These are phyloP conservation scores for Aspergillus ibericus DNA, from an alignment of 2,329 filamentous ascomycete species.

Conservation along the genomic window DNA sequence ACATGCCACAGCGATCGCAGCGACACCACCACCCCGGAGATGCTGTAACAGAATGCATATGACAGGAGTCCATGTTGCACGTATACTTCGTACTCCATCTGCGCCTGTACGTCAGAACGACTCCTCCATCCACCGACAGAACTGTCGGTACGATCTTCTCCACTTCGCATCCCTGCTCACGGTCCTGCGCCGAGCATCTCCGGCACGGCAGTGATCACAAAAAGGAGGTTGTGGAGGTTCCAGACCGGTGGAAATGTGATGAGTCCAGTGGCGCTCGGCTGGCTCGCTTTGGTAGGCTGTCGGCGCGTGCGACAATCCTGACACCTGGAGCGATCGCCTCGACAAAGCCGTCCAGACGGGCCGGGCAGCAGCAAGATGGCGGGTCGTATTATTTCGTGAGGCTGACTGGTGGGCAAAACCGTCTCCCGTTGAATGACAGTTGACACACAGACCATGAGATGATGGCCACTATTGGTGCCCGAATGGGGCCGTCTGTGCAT, in stretches of 20 bases:
- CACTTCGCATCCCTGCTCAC: not conserved
- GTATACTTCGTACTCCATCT: too few relatives aligned
- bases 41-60: constrained; percentile 5
- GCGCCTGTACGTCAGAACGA: constrained; percentile 2
- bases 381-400: not conserved
- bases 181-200: constrained; percentile 1
- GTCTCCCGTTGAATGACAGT: not conserved
- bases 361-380: constrained; percentile 1
- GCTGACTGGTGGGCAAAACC: not conserved
- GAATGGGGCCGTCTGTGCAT: not conserved
- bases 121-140: not conserved
- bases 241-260: constrained; percentile 21
- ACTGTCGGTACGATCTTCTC: not conserved
- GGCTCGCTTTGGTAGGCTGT: not conserved
- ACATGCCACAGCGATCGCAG: too few relatives aligned
- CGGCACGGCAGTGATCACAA: constrained; percentile 9
- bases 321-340: not conserved
- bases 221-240: constrained; percentile 13
- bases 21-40: too few relatives aligned
- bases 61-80: constrained; percentile 4
- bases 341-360: not conserved
- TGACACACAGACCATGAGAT: not conserved
- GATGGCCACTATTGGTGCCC: not conserved
- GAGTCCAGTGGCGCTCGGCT: constrained; percentile 14
- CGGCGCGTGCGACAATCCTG: not conserved